These are phyloP conservation scores for Bipolaris oryzae DNA, from an alignment of 2,329 filamentous ascomycete genomes.

Conservation along the genomic window DNA sequence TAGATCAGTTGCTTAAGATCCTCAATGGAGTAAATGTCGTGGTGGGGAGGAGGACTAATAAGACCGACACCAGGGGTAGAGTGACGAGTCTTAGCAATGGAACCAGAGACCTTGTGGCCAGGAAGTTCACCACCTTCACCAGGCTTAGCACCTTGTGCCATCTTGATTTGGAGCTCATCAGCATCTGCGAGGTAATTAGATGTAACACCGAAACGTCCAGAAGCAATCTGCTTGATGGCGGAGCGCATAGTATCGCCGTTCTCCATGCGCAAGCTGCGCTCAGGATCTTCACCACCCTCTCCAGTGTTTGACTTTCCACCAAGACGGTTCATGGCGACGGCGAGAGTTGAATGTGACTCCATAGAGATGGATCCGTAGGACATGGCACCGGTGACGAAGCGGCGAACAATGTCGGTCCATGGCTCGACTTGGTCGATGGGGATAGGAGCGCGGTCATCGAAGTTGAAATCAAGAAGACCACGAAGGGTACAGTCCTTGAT, in stretches of 20 bases:
- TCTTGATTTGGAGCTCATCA: constrained; percentile 98
- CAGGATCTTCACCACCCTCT: constrained; percentile 94
- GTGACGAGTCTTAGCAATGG: constrained; percentile 92
- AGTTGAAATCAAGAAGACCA: constrained; percentile 94
- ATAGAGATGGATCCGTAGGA: constrained; percentile 98
- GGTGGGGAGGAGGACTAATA: constrained; percentile 93
- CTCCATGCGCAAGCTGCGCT: constrained; percentile 82
- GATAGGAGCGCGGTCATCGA: constrained; percentile 81
- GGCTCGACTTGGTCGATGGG: constrained; percentile 97
- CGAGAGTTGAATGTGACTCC: constrained; percentile 95
- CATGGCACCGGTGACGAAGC: constrained; percentile 97
- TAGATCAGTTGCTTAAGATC: constrained; percentile 98
- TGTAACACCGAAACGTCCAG: constrained; percentile 93
- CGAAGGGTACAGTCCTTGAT: constrained; percentile 96
- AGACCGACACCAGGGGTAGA: constrained; percentile 95
- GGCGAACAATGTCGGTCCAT: constrained; percentile 96
- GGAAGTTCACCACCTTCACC: constrained; percentile 97
- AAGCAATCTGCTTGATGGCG: constrained; percentile 96
- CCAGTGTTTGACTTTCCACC: constrained; percentile 98
- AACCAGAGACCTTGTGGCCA: constrained; percentile 93
- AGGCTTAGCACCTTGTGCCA: constrained; percentile 97
- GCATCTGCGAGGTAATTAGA: constrained; percentile 93
- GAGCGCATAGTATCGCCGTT: constrained; percentile 97
- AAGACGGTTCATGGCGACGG: constrained; percentile 94
- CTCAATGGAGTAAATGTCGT: constrained; percentile 98